These are phyloP conservation scores for Pelargonium australe DNA, from an alignment of 441 rosid genomes.

Conservation along the genomic window DNA sequence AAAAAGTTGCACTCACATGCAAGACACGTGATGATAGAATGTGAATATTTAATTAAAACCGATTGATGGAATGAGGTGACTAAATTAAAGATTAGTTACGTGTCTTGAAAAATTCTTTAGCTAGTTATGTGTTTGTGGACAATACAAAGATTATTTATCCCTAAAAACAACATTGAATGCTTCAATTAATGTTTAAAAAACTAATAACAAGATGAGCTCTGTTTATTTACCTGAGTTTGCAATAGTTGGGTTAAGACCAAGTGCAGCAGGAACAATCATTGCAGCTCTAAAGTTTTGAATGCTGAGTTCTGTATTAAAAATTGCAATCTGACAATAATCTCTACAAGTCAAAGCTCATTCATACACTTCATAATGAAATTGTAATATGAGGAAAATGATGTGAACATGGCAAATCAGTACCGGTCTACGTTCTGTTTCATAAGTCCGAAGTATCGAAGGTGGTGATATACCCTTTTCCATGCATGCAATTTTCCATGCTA, in stretches of 20 bases:
- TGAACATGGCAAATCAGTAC: constrained; percentile 36
- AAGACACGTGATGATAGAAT: too few relatives aligned
- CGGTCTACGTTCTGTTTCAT: constrained; percentile 84
- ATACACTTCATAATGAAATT: constrained; percentile 16
- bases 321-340: constrained; percentile 52
- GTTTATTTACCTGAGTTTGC: constrained; percentile 64
- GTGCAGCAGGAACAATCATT: constrained; percentile 81
- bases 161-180: neutral
- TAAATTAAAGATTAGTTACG: too few relatives aligned
- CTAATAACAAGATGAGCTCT: constrained; percentile 12
- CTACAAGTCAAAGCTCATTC: constrained; percentile 25
- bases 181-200: constrained; percentile 9
- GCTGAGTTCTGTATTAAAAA: constrained; percentile 71
- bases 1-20: too few relatives aligned
- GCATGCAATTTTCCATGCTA: constrained; percentile 90
- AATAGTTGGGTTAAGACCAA: constrained; percentile 73
- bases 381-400: constrained; percentile 12
- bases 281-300: constrained; percentile 87
- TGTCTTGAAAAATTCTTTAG: too few relatives aligned
- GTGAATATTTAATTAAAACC: too few relatives aligned
- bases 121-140: too few relatives aligned
- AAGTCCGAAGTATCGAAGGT: constrained; percentile 57
- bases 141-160: too few relatives aligned
- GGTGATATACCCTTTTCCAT: constrained; percentile 54
- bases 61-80: too few relatives aligned